Conservation (phyloP, 2,329 filamentous ascomycete species). For the Lasiodiplodia sp. region DNA sequence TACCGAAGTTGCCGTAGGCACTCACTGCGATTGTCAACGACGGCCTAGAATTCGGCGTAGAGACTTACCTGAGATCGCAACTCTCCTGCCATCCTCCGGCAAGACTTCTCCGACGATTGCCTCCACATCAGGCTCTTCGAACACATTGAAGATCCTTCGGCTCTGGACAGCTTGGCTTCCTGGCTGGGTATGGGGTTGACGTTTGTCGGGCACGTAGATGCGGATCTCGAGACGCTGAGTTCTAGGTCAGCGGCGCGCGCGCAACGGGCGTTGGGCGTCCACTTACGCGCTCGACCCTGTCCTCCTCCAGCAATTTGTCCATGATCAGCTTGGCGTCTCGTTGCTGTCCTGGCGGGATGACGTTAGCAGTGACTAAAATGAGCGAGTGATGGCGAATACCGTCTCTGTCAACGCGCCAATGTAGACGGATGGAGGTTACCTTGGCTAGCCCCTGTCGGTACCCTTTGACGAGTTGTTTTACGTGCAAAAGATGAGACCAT, state of each 20-base stretch:
- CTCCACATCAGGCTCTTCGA: background rate
- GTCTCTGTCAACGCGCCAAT: constrained; percentile 1
- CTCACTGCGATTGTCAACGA: background rate
- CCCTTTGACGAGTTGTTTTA: constrained; percentile 32
- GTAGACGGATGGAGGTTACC: constrained; percentile 33
- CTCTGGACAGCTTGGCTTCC: background rate
- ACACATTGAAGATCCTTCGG: background rate
- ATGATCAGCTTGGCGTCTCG: background rate
- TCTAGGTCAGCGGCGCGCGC: background rate
- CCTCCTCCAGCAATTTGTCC: background rate
- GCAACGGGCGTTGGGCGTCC: background rate
- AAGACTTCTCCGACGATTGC: background rate
- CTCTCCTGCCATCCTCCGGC: background rate
- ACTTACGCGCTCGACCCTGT: background rate
- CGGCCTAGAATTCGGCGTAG: background rate
- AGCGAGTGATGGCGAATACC: background rate
- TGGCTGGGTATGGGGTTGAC: background rate
- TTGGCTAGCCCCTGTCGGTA: constrained; percentile 31
- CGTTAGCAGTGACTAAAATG: background rate
- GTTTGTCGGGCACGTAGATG: background rate
- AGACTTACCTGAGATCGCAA: background rate
- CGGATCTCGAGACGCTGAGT: background rate
- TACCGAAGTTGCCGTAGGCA: background rate
- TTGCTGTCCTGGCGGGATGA: background rate
- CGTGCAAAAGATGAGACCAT: constrained; percentile 31